phyloP scores from a whole-genome alignment of 139 green algal species.

The Volvox africanus region DNA sequence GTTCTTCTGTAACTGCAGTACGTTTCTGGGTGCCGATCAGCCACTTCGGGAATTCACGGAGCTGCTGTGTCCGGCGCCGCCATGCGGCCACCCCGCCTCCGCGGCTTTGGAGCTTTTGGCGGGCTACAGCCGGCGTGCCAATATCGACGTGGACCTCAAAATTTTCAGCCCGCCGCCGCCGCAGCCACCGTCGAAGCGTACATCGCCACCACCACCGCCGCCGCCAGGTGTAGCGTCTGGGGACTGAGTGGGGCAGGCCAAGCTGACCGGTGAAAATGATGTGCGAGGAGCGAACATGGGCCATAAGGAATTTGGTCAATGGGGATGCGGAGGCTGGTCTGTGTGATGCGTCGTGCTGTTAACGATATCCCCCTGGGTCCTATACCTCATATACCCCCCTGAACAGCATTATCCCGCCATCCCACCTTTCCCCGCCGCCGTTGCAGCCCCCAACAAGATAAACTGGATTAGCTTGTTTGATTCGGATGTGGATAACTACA shows the following conservation, averaged over 20 bases:
- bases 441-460: conserved; percentile 15
- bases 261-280: too few relatives aligned
- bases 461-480: conserved; percentile 32
- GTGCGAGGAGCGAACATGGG: too few relatives aligned
- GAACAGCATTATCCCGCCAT: too few relatives aligned
- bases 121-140: neutral
- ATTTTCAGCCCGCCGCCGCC: conserved; percentile 34
- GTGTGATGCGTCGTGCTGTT: too few relatives aligned
- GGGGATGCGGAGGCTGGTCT: too few relatives aligned
- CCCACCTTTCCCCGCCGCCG: too few relatives aligned
- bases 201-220: conserved; percentile 16
- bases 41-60: neutral
- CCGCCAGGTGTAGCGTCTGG: conserved; percentile 8
- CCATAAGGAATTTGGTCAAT: too few relatives aligned
- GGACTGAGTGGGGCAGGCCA: too few relatives aligned
- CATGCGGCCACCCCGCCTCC: conserved; percentile 10
- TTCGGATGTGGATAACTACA: neutral
- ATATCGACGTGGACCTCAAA: conserved; percentile 21
- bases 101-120: conserved; percentile 11
- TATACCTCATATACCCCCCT: too few relatives aligned
- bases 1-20: neutral
- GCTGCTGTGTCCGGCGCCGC: conserved; percentile 16
- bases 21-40: neutral
- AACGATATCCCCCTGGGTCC: too few relatives aligned
- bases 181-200: neutral